Percentiles rank a stretch among this genome's conserved stretches.
phyloP scores from a whole-genome alignment of 2,329 filamentous ascomycete species.

The Fusarium ambrosium region DNA sequence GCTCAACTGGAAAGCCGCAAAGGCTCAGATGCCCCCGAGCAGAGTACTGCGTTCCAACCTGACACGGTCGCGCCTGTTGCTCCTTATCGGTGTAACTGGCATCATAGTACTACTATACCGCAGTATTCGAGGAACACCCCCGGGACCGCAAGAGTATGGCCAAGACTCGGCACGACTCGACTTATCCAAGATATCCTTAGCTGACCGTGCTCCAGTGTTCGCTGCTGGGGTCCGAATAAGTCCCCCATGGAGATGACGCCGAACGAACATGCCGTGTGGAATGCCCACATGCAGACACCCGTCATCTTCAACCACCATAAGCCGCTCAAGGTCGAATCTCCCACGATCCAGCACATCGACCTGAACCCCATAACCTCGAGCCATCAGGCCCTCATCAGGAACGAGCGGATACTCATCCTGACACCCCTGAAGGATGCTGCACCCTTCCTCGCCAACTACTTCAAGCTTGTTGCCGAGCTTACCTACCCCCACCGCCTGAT shows the following conservation, averaged over 20 bases:
- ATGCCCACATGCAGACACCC: constrained; percentile 88
- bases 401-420: constrained; percentile 90
- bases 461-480: constrained; percentile 89
- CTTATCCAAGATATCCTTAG: constrained; percentile 42
- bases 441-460: constrained; percentile 86
- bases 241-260: constrained; percentile 95
- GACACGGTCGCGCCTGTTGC: constrained; percentile 82
- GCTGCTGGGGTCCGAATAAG: constrained; percentile 96
- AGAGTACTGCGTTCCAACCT: constrained; percentile 78
- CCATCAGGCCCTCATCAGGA: constrained; percentile 80
- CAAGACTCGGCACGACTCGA: neutral
- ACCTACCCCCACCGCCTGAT: constrained; percentile 96
- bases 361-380: constrained; percentile 89
- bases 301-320: constrained; percentile 97
- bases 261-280: constrained; percentile 93
- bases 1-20: constrained; percentile 92
- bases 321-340: constrained; percentile 85
- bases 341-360: constrained; percentile 82
- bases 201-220: constrained; percentile 75
- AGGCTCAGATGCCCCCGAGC: constrained; percentile 81
- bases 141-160: constrained; percentile 88
- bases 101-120: constrained; percentile 88
- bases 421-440: constrained; percentile 94
- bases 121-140: constrained; percentile 82
- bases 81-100: constrained; percentile 78